Conservation (phyloP, 164 flowering plant species). For the Stephania japonica region DNA sequence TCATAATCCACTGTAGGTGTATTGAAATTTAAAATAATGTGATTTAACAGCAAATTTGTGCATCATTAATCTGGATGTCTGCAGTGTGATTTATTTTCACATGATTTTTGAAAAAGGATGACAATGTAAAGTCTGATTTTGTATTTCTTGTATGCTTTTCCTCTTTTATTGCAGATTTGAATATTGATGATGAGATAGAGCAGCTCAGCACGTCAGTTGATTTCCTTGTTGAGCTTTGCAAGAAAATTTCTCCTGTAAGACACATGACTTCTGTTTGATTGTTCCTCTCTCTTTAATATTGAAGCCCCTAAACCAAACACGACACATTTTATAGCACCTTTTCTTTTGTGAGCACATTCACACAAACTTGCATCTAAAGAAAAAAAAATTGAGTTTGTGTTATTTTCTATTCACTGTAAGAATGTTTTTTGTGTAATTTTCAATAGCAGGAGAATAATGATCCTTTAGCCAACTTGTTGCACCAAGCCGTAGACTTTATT, state of each 20-base stretch:
- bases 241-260: slow-evolving; percentile 36
- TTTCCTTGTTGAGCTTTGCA: slow-evolving; percentile 80
- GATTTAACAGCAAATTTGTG: not conserved
- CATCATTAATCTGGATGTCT: too few species aligned
- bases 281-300: not conserved
- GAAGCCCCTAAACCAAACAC: not conserved
- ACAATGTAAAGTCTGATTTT: not conserved
- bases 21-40: not conserved
- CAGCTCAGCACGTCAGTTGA: slow-evolving; percentile 65
- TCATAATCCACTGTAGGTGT: not conserved
- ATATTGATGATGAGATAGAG: slow-evolving; percentile 48
- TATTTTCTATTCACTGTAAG: not conserved
- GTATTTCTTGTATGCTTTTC: not conserved
- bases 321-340: not conserved
- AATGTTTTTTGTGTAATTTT: slow-evolving; percentile 4
- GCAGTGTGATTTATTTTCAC: too few species aligned
- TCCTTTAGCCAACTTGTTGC: slow-evolving; percentile 59
- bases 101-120: not conserved
- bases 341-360: not conserved
- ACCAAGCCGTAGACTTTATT: slow-evolving; percentile 89
- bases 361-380: not conserved
- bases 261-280: not conserved
- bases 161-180: slow-evolving; percentile 31
- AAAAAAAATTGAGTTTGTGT: not conserved
- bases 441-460: slow-evolving; percentile 39